These are phyloP conservation scores for Naganishia vaughanmartiniae DNA, from an alignment of 768 basidiomycete genomes.

Conservation along the genomic window DNA sequence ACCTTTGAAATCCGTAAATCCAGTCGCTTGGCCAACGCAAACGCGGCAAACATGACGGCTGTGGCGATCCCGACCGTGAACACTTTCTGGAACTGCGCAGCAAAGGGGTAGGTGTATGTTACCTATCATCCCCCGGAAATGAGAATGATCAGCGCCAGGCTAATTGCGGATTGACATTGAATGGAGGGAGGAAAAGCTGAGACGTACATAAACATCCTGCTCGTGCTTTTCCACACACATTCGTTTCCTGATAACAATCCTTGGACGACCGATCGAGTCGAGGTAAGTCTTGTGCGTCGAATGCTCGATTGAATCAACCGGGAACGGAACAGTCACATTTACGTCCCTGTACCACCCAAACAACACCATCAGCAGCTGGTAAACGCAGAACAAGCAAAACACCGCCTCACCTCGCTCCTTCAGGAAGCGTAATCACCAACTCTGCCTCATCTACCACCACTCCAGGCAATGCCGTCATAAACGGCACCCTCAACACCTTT, in stretches of 20 bases:
- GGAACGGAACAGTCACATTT: slow-evolving; percentile 72
- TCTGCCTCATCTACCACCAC: slow-evolving; percentile 77
- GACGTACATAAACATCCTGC: slow-evolving; percentile 73
- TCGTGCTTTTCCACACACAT: slow-evolving; percentile 75
- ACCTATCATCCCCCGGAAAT: slow-evolving; percentile 58
- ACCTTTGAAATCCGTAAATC: slow-evolving; percentile 26
- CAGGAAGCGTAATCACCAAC: slow-evolving; percentile 78
- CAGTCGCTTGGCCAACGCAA: slow-evolving; percentile 19
- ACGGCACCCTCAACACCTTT: slow-evolving; percentile 76
- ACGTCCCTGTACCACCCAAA: slow-evolving; percentile 62
- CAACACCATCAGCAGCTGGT: background rate
- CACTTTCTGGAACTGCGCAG: slow-evolving; percentile 84
- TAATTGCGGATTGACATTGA: too few relatives aligned
- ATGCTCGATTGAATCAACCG: slow-evolving; percentile 61
- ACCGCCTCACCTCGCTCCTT: slow-evolving; percentile 81
- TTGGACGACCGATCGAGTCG: slow-evolving; percentile 84
- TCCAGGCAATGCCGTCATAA: slow-evolving; percentile 76
- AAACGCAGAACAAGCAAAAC: slow-evolving; percentile 24
- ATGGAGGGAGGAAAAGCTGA: slow-evolving; percentile 17
- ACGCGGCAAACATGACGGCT: slow-evolving; percentile 61
- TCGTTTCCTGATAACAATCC: slow-evolving; percentile 68
- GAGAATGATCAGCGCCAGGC: slow-evolving; percentile 24
- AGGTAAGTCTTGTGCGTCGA: slow-evolving; percentile 82
- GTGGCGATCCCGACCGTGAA: slow-evolving; percentile 71
- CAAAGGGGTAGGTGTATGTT: slow-evolving; percentile 75